Evolutionary conservation across 2,329 filamentous ascomycete species (phyloP).

Genomic region (Colletotrichum liriopes): DNA sequence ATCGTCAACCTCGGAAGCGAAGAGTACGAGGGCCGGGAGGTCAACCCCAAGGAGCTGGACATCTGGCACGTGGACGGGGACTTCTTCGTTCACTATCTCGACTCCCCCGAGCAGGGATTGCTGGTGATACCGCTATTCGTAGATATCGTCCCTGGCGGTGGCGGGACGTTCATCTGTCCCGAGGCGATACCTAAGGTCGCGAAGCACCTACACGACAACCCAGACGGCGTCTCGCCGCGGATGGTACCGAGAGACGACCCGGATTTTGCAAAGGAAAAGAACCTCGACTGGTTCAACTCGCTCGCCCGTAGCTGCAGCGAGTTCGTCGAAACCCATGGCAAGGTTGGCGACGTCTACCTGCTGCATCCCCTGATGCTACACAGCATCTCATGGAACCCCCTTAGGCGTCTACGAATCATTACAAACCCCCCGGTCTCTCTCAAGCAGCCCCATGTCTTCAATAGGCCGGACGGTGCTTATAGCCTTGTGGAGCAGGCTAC

Average conservation of each 20-base stretch:
- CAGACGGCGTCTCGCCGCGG: conserved; percentile 76
- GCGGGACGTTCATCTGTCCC: conserved; percentile 77
- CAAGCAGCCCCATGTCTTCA: conserved; percentile 66
- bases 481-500: conserved; percentile 72
- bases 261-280: conserved; percentile 59
- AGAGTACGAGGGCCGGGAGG: conserved; percentile 64
- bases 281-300: conserved; percentile 62
- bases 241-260: conserved; percentile 72
- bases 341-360: conserved; percentile 70
- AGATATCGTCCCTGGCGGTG: conserved; percentile 72
- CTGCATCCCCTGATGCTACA: conserved; percentile 75
- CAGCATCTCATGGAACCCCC: conserved; percentile 58
- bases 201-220: conserved; percentile 71
- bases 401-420: conserved; percentile 47
- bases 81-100: conserved; percentile 81
- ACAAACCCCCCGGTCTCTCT: conserved; percentile 60
- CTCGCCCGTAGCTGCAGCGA: conserved; percentile 58
- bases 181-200: conserved; percentile 72
- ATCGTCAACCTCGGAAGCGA: conserved; percentile 79
- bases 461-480: conserved; percentile 63
- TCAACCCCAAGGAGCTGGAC: conserved; percentile 66
- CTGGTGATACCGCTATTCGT: conserved; percentile 79
- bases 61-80: conserved; percentile 81
- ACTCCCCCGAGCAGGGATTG: conserved; percentile 78
- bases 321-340: conserved; percentile 70